A percentile compares a stretch with the other conserved stretches of the same genome.
Evolutionary conservation across 139 green algal genomes (phyloP).

Genomic region (Chloropicon primus): DNA sequence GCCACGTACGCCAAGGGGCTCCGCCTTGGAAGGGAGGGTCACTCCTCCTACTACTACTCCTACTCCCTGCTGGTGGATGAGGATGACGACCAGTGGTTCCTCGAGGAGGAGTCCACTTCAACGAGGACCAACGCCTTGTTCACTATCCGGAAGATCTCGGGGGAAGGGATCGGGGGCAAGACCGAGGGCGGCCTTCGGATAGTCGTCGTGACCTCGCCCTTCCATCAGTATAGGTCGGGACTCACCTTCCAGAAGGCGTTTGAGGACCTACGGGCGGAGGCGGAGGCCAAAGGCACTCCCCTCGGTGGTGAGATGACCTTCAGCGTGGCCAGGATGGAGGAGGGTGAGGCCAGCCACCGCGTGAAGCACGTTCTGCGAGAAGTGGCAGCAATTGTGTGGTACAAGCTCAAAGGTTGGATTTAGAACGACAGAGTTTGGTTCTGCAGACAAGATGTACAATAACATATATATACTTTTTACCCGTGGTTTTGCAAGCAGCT

Average conservation of each 20-base stretch:
- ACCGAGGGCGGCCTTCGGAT: too few relatives aligned
- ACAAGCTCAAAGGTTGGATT: not conserved
- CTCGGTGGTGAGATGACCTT: too few relatives aligned
- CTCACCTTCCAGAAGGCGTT: not conserved
- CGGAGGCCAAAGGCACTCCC: not conserved
- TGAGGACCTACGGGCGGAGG: not conserved
- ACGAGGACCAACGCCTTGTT: not conserved
- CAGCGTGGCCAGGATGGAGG: too few relatives aligned
- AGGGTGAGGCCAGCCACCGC: too few relatives aligned
- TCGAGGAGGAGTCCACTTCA: not conserved
- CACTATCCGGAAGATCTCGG: not conserved
- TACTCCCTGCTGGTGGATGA: not conserved
- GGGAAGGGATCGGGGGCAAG: too few relatives aligned
- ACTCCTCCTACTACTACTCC: too few relatives aligned
- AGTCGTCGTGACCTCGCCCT: not conserved
- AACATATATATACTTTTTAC: too few relatives aligned
- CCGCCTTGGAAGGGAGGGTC: too few relatives aligned
- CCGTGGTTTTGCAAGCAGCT: too few relatives aligned
- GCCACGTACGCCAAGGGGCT: not conserved
- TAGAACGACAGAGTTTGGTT: too few relatives aligned
- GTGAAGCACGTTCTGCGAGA: not conserved
- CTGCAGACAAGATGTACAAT: too few relatives aligned
- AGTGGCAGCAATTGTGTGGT: not conserved
- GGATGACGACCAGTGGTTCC: not conserved
- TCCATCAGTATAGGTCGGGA: not conserved